Evolutionary conservation across 768 basidiomycete species (phyloP), one percentile per base, ranked within the genome.

Genomic region (Russula vinacea): DNA sequence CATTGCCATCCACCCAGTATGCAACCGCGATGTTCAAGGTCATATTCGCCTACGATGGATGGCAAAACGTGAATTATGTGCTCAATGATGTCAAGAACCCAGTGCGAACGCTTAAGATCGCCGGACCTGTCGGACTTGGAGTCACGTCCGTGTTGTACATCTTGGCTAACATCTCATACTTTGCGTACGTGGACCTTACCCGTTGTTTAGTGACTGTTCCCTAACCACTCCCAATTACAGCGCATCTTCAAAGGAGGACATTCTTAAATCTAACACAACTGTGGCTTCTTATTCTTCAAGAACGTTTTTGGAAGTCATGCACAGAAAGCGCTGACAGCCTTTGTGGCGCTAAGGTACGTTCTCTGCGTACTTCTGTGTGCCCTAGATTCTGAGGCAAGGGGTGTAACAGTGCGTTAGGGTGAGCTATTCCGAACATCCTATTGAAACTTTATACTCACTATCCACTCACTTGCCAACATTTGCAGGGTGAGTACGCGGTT

Each of bases 11-110:
- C 39, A 8, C 26, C 19, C 55, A 84, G 84, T 86, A 84, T 62
- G 84, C 83, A 1, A 83, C 83, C 0, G 84, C 83, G 2, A 84
- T 78, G 0, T 84, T 83, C 78, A 84, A 85, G 64, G 81, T 86
- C 26, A 72, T 85, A 24, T 75, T 77, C 57, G 71, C 79, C 1
- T 82, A 79, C 62, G 53, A 71, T 1, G 84, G 84, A 7, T 84
- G 84, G 84, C 81, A 80, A 1, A 81, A 79, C 55, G 80, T 82
- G 32, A 84, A 84, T 67, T 83, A 83, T 58, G 84, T 85, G 5
- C 72, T 86, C 62, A 85, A 84, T 73, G 83, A 85, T 13, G 83
- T 86, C 58, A 81, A 81, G 65, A 75, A 85, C 67, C 84, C 84
- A 0, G 77, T 84, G 6, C 78, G 82, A 50, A 87, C 85, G 13